Base-by-base conservation (phyloP, 108 stramenopile genomes). In the Pseudonitzschia multiseries region DNA sequence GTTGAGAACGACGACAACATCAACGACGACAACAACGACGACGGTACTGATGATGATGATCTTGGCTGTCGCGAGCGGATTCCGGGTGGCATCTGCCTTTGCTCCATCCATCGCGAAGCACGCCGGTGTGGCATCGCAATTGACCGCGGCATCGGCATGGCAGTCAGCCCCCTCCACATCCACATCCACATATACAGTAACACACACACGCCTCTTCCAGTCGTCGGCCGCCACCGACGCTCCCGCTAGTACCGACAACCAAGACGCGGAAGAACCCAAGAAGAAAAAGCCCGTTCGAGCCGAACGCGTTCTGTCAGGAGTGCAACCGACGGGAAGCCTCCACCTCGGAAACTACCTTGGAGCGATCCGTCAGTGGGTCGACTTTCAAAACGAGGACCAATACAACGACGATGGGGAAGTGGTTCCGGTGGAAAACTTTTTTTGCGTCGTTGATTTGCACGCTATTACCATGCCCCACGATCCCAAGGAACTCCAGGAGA, bases 311-410 rank as follows among this genome's bases (percentile, higher is more conserved):
- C 79, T 99, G 68, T 93, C 91, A 20, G 99, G 98, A 24, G 97
- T 99, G 15, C 98, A 99, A 80, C 99, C 99, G 17, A 99, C 98
- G 4, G 99, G 99, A 24, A 81, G 87, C 28, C 89, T 98, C 18
- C 98, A 98, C 72, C 80, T 99, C 29, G 99, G 99, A 22, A 99
- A 99, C 80, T 99, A 99, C 75, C 74, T 99, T 21, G 99, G 98
- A 28, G 97, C 99, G 3, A 95, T 99, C 50, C 85, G 88, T 64
- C 97, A 98, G 73, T 99, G 98, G 99, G 97, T 97, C 1, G 87
- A 87, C 57, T 89, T 94, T 68, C 97, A 99, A 81, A 87, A 97
- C 71, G 85, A 87, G 27, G 76, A 81, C n/a, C 70, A 82, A 74
- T 56, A 69, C 48, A 75, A 89, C 51, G 83, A 89, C 17, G 84